Percentiles rank a stretch among this genome's conserved stretches.
phyloP scores from a whole-genome alignment of 148 eudicot species.

The Polygonum aviculare region DNA sequence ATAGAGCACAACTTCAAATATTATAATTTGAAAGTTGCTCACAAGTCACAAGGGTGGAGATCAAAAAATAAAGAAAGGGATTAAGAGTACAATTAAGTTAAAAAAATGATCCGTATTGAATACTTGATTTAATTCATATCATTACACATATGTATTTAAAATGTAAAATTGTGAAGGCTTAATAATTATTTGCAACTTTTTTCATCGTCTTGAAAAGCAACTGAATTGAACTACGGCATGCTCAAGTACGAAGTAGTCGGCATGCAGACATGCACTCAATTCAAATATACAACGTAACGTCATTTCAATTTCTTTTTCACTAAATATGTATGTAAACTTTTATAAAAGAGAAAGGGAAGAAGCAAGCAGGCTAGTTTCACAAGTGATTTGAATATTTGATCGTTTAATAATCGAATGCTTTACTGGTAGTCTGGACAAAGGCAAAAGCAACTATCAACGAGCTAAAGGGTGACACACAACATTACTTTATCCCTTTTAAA shows the following conservation, averaged over 20 bases:
- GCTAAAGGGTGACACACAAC: neutral
- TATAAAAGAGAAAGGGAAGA: neutral
- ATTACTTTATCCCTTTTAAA: too few relatives aligned
- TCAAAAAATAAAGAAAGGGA: neutral
- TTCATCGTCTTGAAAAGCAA: neutral
- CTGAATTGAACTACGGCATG: neutral
- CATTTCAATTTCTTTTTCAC: neutral
- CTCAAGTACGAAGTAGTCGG: neutral
- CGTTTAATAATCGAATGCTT: neutral
- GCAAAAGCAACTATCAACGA: too few relatives aligned
- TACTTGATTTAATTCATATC: neutral
- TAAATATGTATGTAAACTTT: neutral
- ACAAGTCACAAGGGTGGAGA: neutral
- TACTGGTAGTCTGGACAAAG: neutral
- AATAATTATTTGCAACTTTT: neutral
- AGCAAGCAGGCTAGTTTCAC: neutral
- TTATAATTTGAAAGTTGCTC: neutral
- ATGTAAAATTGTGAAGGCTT: neutral
- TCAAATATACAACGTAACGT: too few relatives aligned
- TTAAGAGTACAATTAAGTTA: neutral
- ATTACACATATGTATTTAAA: too few relatives aligned
- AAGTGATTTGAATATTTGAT: neutral
- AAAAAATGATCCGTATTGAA: neutral
- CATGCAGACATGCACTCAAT: neutral
- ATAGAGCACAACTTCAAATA: neutral